These are phyloP conservation scores for Mucor saturninus DNA, from an alignment of 371 early-diverging fungal genomes.

Conservation along the genomic window DNA sequence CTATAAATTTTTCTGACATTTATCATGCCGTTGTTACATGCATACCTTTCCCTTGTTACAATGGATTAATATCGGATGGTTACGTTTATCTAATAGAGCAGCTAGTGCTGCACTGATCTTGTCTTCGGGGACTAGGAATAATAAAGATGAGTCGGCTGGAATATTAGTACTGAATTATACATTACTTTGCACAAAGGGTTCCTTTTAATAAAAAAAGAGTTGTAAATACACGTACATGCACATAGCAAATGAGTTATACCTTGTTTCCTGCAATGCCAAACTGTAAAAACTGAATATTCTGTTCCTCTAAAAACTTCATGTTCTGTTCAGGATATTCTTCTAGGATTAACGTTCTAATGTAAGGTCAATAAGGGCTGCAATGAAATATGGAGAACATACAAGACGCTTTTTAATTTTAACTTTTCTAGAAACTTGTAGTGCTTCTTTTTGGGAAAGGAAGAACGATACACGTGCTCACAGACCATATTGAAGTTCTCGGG, in stretches of 20 bases:
- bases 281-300: constrained; percentile 84
- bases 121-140: constrained; percentile 79
- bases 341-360: constrained; percentile 80
- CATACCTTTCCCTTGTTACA: constrained; percentile 97
- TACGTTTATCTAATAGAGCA: constrained; percentile 81
- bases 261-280: constrained; percentile 97
- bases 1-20: not conserved
- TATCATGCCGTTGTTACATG: not conserved
- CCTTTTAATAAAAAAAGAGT: constrained; percentile 50
- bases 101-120: constrained; percentile 88
- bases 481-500: constrained; percentile 94
- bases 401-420: constrained; percentile 84
- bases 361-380: not conserved
- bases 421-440: constrained; percentile 91
- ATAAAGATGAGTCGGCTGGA: not conserved
- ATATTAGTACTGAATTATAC: not conserved
- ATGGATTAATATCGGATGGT: constrained; percentile 94
- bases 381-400: constrained; percentile 54
- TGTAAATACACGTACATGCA: no score
- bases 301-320: constrained; percentile 84
- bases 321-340: constrained; percentile 97
- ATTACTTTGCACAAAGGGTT: constrained; percentile 96
- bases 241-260: constrained; percentile 39
- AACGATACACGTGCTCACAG: constrained; percentile 89
- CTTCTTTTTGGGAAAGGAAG: constrained; percentile 89